Conservation (phyloP, 2,329 filamentous ascomycete genomes). For the Diaporthe ampelina region DNA sequence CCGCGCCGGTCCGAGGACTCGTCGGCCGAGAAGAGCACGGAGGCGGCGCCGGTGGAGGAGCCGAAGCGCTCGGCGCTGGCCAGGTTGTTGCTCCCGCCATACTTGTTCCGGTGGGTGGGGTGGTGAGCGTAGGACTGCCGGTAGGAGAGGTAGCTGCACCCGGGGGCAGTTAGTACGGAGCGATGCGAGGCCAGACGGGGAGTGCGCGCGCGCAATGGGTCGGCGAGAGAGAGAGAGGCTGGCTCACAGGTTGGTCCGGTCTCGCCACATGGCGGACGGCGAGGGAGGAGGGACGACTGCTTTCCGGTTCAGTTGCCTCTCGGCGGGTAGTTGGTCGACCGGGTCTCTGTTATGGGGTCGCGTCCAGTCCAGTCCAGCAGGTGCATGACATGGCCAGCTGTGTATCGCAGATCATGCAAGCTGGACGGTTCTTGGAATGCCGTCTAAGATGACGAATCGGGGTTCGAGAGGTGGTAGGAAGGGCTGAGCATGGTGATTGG, state of each 20-base stretch:
- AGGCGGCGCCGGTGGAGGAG: conserved; percentile 59
- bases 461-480: conserved; percentile 37
- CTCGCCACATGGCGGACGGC: conserved; percentile 92
- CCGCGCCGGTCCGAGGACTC: conserved; percentile 74
- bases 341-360: conserved; percentile 13
- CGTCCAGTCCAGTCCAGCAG: conserved; percentile 31
- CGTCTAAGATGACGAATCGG: conserved; percentile 36
- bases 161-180: conserved; percentile 4
- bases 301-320: conserved; percentile 35
- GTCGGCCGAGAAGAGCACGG: conserved; percentile 68
- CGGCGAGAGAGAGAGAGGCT: background rate
- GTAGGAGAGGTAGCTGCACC: conserved; percentile 92
- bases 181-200: too few species aligned
- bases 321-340: conserved; percentile 26
- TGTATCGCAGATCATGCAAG: conserved; percentile 35
- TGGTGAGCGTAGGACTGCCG: conserved; percentile 98
- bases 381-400: conserved; percentile 41
- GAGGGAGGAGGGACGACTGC: conserved; percentile 45
- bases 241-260: conserved; percentile 95
- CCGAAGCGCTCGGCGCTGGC: conserved; percentile 69
- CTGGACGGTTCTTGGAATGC: conserved; percentile 12
- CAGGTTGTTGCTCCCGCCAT: conserved; percentile 61
- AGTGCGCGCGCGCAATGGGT: conserved; percentile 36
- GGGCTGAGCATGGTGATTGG: conserved; percentile 38
- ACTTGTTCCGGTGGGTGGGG: conserved; percentile 86